Evolutionary conservation across 371 early-diverging fungal genomes (phyloP).

Genomic region (Mortierella sp.): DNA sequence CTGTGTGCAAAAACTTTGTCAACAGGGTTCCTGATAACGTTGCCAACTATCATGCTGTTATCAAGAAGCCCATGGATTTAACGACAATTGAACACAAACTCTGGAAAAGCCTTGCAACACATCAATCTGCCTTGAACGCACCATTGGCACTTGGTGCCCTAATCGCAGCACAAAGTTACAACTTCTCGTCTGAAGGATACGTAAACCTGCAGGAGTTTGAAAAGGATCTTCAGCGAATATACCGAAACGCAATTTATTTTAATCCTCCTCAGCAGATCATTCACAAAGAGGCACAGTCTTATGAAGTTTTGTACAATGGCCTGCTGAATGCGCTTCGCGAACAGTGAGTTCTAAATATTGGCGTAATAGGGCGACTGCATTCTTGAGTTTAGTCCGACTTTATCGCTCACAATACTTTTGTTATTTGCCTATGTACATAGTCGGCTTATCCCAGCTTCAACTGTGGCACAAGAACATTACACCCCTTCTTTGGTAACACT

Average conservation of each 20-base stretch:
- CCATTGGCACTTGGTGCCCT: neutral
- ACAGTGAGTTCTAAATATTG: conserved; percentile 18
- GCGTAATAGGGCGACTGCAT: neutral
- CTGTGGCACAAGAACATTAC: conserved; percentile 34
- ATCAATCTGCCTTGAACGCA: neutral
- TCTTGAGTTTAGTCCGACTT: neutral
- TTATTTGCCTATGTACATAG: neutral
- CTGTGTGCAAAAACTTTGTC: conserved; percentile 43
- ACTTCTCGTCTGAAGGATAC: conserved; percentile 57
- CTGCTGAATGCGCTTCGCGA: conserved; percentile 23
- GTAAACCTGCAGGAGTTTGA: conserved; percentile 62
- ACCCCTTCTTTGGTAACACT: conserved; percentile 45
- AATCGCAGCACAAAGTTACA: conserved; percentile 4
- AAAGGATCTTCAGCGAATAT: conserved; percentile 69
- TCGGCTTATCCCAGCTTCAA: neutral
- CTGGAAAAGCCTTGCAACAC: conserved; percentile 37
- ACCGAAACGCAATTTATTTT: conserved; percentile 60
- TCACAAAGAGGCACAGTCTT: conserved; percentile 48
- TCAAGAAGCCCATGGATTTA: conserved; percentile 84
- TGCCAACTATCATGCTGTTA: conserved; percentile 65
- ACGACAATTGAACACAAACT: conserved; percentile 72
- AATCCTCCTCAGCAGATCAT: conserved; percentile 42
- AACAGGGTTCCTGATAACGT: conserved; percentile 34
- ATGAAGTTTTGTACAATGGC: conserved; percentile 8
- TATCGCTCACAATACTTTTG: neutral